phyloP scores from a whole-genome alignment of 768 basidiomycete genomes.

The Porphyrellus cyaneotinctus region DNA sequence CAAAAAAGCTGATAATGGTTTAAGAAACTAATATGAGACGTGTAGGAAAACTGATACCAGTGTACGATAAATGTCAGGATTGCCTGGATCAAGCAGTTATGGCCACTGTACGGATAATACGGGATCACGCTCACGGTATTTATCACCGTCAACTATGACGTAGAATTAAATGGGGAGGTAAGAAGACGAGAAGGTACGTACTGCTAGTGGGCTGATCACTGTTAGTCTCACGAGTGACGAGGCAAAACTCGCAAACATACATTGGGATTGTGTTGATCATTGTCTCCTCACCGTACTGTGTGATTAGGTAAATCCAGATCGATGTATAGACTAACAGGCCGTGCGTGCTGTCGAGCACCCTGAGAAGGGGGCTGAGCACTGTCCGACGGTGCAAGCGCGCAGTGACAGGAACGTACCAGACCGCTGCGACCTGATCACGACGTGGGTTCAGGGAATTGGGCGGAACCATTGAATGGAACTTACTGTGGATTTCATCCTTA shows the following conservation, averaged over 20 bases:
- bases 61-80: slow-evolving; percentile 49
- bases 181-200: slow-evolving; percentile 9
- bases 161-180: neutral
- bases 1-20: slow-evolving; percentile 4
- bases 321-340: slow-evolving; percentile 39
- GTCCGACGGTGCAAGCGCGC: neutral
- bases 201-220: slow-evolving; percentile 23
- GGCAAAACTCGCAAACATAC: slow-evolving; percentile 24
- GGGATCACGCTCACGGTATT: slow-evolving; percentile 25
- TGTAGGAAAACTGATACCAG: slow-evolving; percentile 29
- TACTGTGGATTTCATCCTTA: slow-evolving; percentile 22
- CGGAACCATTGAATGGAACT: neutral
- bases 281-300: slow-evolving; percentile 36
- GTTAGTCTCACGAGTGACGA: neutral
- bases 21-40: neutral
- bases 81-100: slow-evolving; percentile 34
- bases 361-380: neutral
- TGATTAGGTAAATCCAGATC: slow-evolving; percentile 43
- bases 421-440: slow-evolving; percentile 20
- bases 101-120: neutral
- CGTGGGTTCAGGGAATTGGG: neutral
- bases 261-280: slow-evolving; percentile 43
- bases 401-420: slow-evolving; percentile 19
- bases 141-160: slow-evolving; percentile 25
- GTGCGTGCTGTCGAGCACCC: slow-evolving; percentile 38